Percentiles rank a stretch among this genome's conserved stretches.
These are phyloP conservation scores for Phytophthora quininea DNA, from an alignment of 352 stramenopile genomes.

Conservation along the genomic window DNA sequence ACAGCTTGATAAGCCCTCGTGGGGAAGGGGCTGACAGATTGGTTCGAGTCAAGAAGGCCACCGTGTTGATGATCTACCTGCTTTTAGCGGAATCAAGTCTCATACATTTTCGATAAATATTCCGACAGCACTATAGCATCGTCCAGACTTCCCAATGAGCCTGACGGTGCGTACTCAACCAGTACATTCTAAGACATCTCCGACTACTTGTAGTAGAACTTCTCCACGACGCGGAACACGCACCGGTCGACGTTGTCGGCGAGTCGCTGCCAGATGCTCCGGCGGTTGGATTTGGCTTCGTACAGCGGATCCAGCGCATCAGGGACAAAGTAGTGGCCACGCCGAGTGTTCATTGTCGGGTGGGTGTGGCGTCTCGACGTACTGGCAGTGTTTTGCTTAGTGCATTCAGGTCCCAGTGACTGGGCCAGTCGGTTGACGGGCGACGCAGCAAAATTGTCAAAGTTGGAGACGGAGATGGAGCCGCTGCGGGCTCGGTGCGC, in stretches of 20 bases:
- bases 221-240: conserved; percentile 33
- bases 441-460: conserved; percentile 14
- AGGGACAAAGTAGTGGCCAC: conserved; percentile 9
- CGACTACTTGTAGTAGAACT: conserved; percentile 37
- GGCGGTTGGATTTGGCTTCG: conserved; percentile 28
- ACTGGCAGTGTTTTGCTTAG: conserved; percentile 6
- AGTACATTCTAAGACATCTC: neutral
- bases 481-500: conserved; percentile 25
- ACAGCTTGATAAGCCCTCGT: too few species aligned
- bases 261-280: conserved; percentile 31
- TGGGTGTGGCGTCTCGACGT: conserved; percentile 25
- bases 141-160: conserved; percentile 17
- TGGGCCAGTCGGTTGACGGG: conserved; percentile 33
- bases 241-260: conserved; percentile 35
- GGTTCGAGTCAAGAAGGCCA: too few species aligned
- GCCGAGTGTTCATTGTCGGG: conserved; percentile 20
- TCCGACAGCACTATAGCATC: neutral
- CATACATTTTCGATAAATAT: too few species aligned
- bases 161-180: neutral
- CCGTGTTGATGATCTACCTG: too few species aligned
- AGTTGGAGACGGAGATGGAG: conserved; percentile 28
- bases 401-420: conserved; percentile 21
- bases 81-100: too few species aligned
- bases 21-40: too few species aligned
- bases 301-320: conserved; percentile 16